Evolutionary conservation across 208 protist species (phyloP).

Genomic region (Trypanosoma melophagium): DNA sequence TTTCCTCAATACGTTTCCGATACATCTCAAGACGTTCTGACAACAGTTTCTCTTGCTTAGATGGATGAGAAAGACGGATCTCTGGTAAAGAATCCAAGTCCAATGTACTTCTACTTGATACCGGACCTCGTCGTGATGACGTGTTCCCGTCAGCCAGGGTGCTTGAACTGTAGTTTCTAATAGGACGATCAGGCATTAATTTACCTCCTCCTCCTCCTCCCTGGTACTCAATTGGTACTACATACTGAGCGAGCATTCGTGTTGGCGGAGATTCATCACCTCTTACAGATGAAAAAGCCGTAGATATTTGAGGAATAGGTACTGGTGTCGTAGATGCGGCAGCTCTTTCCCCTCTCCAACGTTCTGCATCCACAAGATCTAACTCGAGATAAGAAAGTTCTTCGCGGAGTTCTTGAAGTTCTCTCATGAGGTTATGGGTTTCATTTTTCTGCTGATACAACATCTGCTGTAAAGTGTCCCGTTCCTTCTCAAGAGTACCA

Average conservation of each 20-base stretch:
- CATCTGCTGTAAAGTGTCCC: conserved; percentile 43
- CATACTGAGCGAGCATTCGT: conserved; percentile 5
- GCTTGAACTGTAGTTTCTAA: not conserved
- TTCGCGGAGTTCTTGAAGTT: conserved; percentile 41
- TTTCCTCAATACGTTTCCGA: conserved; percentile 43
- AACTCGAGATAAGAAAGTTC: conserved; percentile 41
- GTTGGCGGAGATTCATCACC: conserved; percentile 8
- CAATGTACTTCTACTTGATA: conserved; percentile 8
- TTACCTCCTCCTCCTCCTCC: conserved; percentile 8
- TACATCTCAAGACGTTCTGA: conserved; percentile 61
- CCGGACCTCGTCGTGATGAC: not conserved
- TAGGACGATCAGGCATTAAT: not conserved
- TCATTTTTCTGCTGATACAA: conserved; percentile 37
- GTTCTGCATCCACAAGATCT: conserved; percentile 46
- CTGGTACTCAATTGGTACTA: conserved; percentile 10
- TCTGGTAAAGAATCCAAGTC: conserved; percentile 46
- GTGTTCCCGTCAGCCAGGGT: not conserved
- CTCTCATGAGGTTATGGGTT: conserved; percentile 29
- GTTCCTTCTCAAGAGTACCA: conserved; percentile 32
- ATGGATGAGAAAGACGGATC: conserved; percentile 60
- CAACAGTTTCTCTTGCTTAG: conserved; percentile 59
- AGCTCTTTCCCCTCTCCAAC: conserved; percentile 23
- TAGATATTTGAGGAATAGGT: not conserved
- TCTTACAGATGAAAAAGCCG: conserved; percentile 11
- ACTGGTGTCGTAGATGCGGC: conserved; percentile 8